A percentile compares a stretch with the other conserved stretches of the same genome.
These are phyloP conservation scores for Sphagnurus paluster DNA, from an alignment of 1,284 basidiomycete species.

Conservation along the genomic window DNA sequence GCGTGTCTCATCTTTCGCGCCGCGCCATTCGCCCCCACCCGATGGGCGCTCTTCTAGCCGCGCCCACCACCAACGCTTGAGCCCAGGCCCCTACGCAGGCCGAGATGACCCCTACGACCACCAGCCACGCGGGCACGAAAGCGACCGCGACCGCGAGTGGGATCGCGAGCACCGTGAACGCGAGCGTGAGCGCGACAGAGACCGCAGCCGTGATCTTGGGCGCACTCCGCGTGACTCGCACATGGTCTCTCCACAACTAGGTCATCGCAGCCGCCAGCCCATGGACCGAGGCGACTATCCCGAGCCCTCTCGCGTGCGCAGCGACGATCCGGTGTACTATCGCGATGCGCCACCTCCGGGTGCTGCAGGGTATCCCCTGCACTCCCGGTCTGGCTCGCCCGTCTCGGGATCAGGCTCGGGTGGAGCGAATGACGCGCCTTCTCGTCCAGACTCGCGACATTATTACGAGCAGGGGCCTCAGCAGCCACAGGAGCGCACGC, in stretches of 20 bases:
- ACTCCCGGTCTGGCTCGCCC: conserved; percentile 56
- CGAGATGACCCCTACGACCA: conserved; percentile 49
- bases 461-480: no score
- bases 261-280: conserved; percentile 36
- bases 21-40: conserved; percentile 37
- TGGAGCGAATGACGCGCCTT: conserved; percentile 40
- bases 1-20: conserved; percentile 24
- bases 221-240: conserved; percentile 30
- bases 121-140: conserved; percentile 43
- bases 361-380: conserved; percentile 33
- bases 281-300: conserved; percentile 38
- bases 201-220: conserved; percentile 39
- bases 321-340: conserved; percentile 46
- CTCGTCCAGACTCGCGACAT: conserved; percentile 50
- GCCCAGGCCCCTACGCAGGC: conserved; percentile 58
- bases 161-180: conserved; percentile 38
- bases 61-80: conserved; percentile 68
- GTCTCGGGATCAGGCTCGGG: conserved; percentile 48
- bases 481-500: conserved; percentile 37
- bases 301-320: conserved; percentile 40
- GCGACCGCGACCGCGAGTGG: conserved; percentile 43
- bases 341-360: conserved; percentile 39
- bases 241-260: conserved; percentile 40
- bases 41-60: conserved; percentile 35
- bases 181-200: conserved; percentile 48